Conservation (phyloP, 306 rosid genomes). For the Glycine soja region DNA sequence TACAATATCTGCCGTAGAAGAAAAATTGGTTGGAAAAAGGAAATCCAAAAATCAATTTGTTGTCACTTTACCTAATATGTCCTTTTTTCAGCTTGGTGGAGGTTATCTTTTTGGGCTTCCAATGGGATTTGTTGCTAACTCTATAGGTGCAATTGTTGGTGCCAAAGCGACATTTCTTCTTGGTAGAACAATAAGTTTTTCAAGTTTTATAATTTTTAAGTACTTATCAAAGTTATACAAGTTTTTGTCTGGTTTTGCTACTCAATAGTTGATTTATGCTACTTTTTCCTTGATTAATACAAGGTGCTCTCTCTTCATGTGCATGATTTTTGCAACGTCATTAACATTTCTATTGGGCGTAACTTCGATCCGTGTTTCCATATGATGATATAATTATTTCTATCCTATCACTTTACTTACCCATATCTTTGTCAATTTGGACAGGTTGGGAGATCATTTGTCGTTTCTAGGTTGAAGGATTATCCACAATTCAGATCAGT, state of each 20-base stretch:
- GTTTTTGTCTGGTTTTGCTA: no score
- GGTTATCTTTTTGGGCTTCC: constrained; percentile 98
- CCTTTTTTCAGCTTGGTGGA: constrained; percentile 85
- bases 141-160: constrained; percentile 88
- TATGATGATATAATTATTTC: constrained; percentile 26
- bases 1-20: constrained; percentile 14
- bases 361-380: constrained; percentile 22
- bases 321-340: constrained; percentile 4
- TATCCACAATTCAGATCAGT: constrained; percentile 89
- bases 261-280: no score
- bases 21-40: constrained; percentile 18
- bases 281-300: background rate
- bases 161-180: constrained; percentile 95
- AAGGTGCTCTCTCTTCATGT: constrained; percentile 23
- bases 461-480: constrained; percentile 89
- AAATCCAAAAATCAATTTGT: background rate
- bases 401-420: constrained; percentile 19
- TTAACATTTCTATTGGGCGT: constrained; percentile 33
- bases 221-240: constrained; percentile 16
- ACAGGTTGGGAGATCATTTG: constrained; percentile 94
- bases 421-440: constrained; percentile 41
- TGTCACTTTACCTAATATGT: constrained; percentile 31
- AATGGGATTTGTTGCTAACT: constrained; percentile 89
- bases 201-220: constrained; percentile 18
- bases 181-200: constrained; percentile 87